A percentile compares a stretch with the other conserved stretches of the same genome.
phyloP scores from a whole-genome alignment of 2,329 filamentous ascomycete genomes.

The Pyrenochaeta sp. region DNA sequence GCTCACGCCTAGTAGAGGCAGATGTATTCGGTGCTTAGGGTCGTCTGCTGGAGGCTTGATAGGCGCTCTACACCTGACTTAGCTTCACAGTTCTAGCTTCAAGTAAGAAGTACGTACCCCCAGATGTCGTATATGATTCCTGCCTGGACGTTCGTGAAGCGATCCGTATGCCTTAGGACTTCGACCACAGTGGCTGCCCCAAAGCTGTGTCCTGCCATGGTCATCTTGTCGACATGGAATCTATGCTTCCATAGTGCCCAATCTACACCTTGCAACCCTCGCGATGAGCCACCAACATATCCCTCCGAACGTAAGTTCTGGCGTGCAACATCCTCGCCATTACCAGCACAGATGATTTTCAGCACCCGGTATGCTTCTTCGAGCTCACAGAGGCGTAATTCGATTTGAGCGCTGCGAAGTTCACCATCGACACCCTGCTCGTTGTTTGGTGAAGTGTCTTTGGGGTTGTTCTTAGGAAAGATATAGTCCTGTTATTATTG shows the following conservation, averaged over 20 bases:
- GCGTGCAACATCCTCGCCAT: constrained; percentile 60
- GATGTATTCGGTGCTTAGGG: constrained; percentile 56
- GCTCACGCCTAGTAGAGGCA: constrained; percentile 70
- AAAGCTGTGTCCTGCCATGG: constrained; percentile 72
- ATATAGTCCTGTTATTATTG: constrained; percentile 60
- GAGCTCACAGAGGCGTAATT: constrained; percentile 70
- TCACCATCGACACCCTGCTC: constrained; percentile 67
- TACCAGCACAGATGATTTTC: constrained; percentile 62
- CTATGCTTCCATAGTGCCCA: constrained; percentile 67
- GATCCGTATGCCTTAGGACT: constrained; percentile 62
- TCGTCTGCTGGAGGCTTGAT: constrained; percentile 54
- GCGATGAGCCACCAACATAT: constrained; percentile 66
- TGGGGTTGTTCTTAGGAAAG: constrained; percentile 64
- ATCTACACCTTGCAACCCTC: constrained; percentile 64
- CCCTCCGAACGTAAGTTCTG: constrained; percentile 66
- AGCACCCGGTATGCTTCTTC: constrained; percentile 69
- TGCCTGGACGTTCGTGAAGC: constrained; percentile 67
- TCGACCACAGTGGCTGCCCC: constrained; percentile 71
- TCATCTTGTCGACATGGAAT: constrained; percentile 66
- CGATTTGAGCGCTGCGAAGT: constrained; percentile 68
- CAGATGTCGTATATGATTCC: constrained; percentile 74
- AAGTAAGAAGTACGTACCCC: constrained; percentile 50
- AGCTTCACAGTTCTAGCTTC: constrained; percentile 2
- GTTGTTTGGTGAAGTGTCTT: constrained; percentile 62
- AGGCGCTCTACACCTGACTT: constrained; percentile 53